A percentile compares a stretch with the other conserved stretches of the same genome.
phyloP scores from a whole-genome alignment of 2,329 filamentous ascomycete genomes.

The Xylariaceae sp. region DNA sequence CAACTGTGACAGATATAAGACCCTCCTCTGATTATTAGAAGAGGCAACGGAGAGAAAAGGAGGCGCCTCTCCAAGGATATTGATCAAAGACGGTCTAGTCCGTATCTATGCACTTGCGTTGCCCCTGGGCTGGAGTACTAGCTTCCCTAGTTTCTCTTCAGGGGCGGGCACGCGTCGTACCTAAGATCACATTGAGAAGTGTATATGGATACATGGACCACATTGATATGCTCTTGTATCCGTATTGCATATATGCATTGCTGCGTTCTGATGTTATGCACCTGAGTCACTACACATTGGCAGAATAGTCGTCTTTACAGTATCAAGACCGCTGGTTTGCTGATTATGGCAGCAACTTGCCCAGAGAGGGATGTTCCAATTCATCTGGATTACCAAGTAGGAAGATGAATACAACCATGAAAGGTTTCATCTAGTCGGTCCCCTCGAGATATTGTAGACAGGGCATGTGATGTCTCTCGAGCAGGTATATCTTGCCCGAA shows the following conservation, averaged over 20 bases:
- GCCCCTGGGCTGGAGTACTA: no score
- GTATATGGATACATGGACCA: no score
- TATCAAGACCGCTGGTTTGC: not conserved
- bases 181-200: no score
- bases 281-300: not conserved
- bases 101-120: no score
- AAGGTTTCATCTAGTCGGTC: conserved; percentile 1
- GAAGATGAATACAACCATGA: not conserved
- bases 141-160: no score
- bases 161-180: no score
- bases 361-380: conserved; percentile 5
- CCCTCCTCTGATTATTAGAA: no score
- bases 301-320: conserved; percentile 3
- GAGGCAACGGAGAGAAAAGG: no score
- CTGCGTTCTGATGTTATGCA: no score
- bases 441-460: not conserved
- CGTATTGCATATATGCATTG: not conserved
- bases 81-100: no score
- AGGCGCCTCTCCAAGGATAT: no score
- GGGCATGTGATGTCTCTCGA: conserved; percentile 4
- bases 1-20: no score
- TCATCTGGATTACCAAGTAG: conserved; percentile 16
- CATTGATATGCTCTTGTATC: not conserved
- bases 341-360: not conserved
- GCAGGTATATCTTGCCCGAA: not conserved